Evolutionary conservation across 768 basidiomycete genomes (phyloP), one percentile per base, ranked within the genome.

Genomic region (Guyanaporus albipodus): DNA sequence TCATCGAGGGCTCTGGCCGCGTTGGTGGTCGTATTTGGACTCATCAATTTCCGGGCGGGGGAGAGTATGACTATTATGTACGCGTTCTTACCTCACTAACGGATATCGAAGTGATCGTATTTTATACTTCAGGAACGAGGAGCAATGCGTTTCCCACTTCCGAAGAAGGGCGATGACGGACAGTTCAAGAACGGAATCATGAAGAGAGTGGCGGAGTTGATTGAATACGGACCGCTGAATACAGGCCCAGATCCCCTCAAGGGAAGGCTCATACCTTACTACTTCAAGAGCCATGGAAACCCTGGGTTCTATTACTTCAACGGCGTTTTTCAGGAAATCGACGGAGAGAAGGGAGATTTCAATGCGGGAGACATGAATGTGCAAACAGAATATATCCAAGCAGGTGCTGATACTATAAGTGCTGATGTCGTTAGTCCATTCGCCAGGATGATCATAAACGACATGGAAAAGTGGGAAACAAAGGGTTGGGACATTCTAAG

Each of bases 21-120:
- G 44, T 57, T 26, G 77, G 77, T 2, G 77, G 77, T 23, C 69
- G 74, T 14, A 1, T 75, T 34, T 73, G 50, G 50, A 77, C 76
- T 1, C 58, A 77, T 46, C 59, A 58, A 8, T 77, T 78, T 52
- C 42, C 49, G 2, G 41, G 56, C 24, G 58, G 47, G 15, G 55
- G 48, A 4, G 37, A 51, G 19, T 67, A 70, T 27, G 63, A 73
- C 38, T 72, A 74, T 51, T 72, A 60, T 31, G 68, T 71, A 12
- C 44, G 68, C 55, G 8, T 21, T 32, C 32, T 27, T 6, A 29
- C 22, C 15, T 31, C 8, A n/a, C n/a, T n/a, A n/a, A n/a, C n/a
- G n/a, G n/a, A n/a, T n/a, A n/a, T 11, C 28, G 8, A 28, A 31
- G 5, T 6, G 21, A 29, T 28, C 37, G 24, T 19, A 6, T 2